Evolutionary conservation across 2,329 filamentous ascomycete genomes (phyloP).

Genomic region (Penicillium sp.): DNA sequence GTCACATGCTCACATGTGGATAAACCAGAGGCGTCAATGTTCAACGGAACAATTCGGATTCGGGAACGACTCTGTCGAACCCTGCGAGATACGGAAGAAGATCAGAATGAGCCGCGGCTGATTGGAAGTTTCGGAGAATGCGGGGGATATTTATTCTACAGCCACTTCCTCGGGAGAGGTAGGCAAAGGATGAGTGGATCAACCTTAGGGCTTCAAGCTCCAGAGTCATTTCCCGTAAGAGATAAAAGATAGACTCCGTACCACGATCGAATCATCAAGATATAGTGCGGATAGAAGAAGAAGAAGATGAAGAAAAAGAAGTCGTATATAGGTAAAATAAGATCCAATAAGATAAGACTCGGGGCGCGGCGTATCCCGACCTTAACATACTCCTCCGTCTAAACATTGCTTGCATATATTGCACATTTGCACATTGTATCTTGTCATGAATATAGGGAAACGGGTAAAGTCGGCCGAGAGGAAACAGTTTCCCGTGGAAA

Average conservation of each 20-base stretch:
- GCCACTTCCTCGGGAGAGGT: conserved; percentile 9
- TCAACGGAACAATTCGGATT: conserved; percentile 16
- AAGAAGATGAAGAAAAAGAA: too few species aligned
- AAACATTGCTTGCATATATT: too few species aligned
- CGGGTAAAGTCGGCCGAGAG: conserved; percentile 26
- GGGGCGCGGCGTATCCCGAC: conserved; percentile 24
- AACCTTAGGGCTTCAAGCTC: not conserved
- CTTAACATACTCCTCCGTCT: not conserved
- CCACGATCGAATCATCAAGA: too few species aligned
- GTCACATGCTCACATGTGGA: conserved; percentile 15
- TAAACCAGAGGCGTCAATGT: not conserved
- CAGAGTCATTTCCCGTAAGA: not conserved
- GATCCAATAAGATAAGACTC: conserved; percentile 14
- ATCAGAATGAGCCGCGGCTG: conserved; percentile 19
- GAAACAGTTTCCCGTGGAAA: conserved; percentile 27
- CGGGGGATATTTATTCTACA: conserved; percentile 6
- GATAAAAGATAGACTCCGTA: too few species aligned
- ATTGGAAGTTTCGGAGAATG: conserved; percentile 16
- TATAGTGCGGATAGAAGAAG: too few species aligned
- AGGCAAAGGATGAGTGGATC: conserved; percentile 3
- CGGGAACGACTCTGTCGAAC: not conserved
- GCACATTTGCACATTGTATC: too few species aligned
- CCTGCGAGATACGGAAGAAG: not conserved
- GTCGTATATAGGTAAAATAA: not conserved
- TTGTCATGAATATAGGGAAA: conserved; percentile 6